phyloP scores from a whole-genome alignment of 164 flowering plant species.

The Vitis amurensis region DNA sequence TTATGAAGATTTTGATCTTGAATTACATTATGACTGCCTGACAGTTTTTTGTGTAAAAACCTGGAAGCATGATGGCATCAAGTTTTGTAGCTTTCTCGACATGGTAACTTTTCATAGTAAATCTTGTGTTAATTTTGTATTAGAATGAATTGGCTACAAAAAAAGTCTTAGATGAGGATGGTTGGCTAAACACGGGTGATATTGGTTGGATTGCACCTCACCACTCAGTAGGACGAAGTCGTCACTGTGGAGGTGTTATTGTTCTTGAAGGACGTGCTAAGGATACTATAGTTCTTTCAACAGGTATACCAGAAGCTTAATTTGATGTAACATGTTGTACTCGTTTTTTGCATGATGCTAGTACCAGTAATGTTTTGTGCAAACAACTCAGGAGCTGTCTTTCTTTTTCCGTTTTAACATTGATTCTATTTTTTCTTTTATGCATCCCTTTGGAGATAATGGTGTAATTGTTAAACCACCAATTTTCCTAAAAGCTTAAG shows the following conservation, averaged over 20 bases:
- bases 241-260: slow-evolving; percentile 71
- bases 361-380: neutral
- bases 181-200: slow-evolving; percentile 92
- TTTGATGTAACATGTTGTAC: neutral
- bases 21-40: neutral
- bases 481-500: neutral
- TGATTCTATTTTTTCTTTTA: neutral
- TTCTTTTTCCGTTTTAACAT: neutral
- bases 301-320: slow-evolving; percentile 44
- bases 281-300: slow-evolving; percentile 91
- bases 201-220: slow-evolving; percentile 91
- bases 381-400: neutral
- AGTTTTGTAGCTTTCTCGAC: too few species aligned
- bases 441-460: neutral
- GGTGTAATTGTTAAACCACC: neutral
- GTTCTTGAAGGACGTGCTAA: slow-evolving; percentile 98
- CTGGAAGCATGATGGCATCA: too few species aligned
- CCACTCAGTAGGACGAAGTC: slow-evolving; percentile 75
- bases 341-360: neutral
- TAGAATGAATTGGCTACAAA: slow-evolving; percentile 79
- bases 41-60: neutral
- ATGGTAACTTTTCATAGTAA: too few species aligned
- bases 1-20: neutral
- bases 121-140: slow-evolving; percentile 6
- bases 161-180: slow-evolving; percentile 61